phyloP scores from a whole-genome alignment of 345 rosid species.

The Brassica carinata region DNA sequence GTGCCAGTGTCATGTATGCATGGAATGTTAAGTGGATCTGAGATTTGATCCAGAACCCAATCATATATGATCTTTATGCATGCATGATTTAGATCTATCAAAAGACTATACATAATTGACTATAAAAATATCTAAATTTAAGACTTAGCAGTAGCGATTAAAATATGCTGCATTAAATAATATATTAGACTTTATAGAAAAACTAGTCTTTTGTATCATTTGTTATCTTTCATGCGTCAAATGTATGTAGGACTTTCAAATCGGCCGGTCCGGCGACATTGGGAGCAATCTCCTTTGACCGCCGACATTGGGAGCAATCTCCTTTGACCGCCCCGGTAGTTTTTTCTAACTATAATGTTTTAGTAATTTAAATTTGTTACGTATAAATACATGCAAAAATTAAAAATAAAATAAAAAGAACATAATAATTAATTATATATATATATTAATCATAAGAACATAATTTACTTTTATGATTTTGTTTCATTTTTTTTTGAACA shows the following conservation, averaged over 20 bases:
- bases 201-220: not conserved
- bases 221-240: not conserved
- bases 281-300: not conserved
- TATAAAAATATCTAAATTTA: not conserved
- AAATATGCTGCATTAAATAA: not conserved
- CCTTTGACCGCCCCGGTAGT: not conserved
- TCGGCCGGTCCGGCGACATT: not conserved
- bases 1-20: not conserved
- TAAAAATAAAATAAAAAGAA: too few relatives aligned
- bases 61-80: not conserved
- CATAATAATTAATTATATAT: too few relatives aligned
- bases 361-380: not conserved
- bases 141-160: not conserved
- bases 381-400: not conserved
- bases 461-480: not conserved
- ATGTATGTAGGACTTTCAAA: not conserved
- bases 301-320: too few relatives aligned
- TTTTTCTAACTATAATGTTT: not conserved
- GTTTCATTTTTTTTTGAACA: too few relatives aligned
- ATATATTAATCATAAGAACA: not conserved
- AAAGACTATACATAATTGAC: not conserved
- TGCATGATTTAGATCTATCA: not conserved
- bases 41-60: not conserved
- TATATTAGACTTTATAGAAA: not conserved
- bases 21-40: not conserved